These are phyloP conservation scores for Aspergillus hortae DNA, from an alignment of 2,329 filamentous ascomycete species.

Conservation along the genomic window DNA sequence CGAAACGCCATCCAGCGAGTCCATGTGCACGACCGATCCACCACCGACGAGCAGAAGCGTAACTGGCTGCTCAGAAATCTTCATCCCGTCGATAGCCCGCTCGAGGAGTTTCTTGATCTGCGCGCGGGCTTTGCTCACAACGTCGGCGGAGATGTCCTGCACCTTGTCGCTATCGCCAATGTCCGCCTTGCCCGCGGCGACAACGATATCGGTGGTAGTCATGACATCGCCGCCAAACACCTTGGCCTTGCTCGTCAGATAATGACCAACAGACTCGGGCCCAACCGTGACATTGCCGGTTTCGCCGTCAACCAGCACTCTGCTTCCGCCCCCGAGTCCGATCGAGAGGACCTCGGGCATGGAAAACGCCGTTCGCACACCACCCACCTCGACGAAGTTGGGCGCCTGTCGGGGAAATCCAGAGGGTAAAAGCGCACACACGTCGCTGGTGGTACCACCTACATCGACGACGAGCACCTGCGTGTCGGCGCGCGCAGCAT, in stretches of 20 bases:
- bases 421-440: conserved; percentile 55
- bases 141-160: background rate
- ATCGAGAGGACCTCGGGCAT: conserved; percentile 57
- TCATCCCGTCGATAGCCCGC: conserved; percentile 54
- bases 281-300: conserved; percentile 44
- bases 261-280: conserved; percentile 55
- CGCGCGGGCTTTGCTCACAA: conserved; percentile 16
- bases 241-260: conserved; percentile 46
- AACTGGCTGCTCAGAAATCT: conserved; percentile 51
- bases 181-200: conserved; percentile 12
- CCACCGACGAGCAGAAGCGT: conserved; percentile 57
- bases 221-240: conserved; percentile 53
- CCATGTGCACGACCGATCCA: conserved; percentile 52
- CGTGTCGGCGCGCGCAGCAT: background rate
- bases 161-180: background rate
- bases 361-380: conserved; percentile 58
- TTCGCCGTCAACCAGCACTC: conserved; percentile 28
- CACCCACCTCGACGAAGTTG: conserved; percentile 56
- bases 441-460: conserved; percentile 60
- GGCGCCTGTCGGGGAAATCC: conserved; percentile 60
- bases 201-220: conserved; percentile 53
- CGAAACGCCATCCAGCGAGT: conserved; percentile 48
- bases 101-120: conserved; percentile 50
- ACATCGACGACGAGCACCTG: conserved; percentile 53
- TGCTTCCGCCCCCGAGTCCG: conserved; percentile 56